A percentile compares a stretch with the other conserved stretches of the same genome.
Conservation (phyloP, 495 filamentous ascomycete species). For the Penicillium herquei region DNA sequence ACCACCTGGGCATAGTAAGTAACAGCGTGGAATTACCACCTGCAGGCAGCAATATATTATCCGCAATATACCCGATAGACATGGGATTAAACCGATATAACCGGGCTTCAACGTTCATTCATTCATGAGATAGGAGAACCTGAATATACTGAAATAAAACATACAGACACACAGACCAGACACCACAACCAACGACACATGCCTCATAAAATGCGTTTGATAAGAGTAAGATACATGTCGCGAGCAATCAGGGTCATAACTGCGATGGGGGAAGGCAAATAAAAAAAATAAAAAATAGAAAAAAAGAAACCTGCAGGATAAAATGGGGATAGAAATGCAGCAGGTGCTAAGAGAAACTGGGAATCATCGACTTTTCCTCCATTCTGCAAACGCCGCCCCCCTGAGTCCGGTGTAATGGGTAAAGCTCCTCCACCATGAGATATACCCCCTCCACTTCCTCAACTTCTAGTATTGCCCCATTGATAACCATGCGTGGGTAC, state of each 20-base stretch:
- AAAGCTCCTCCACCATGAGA: constrained; percentile 4
- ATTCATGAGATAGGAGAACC: too few relatives aligned
- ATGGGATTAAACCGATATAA: too few relatives aligned
- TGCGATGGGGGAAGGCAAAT: constrained; percentile 2
- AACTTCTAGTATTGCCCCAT: neutral
- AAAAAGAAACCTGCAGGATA: neutral
- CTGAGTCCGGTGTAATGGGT: neutral
- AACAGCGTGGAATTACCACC: too few relatives aligned
- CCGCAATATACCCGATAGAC: too few relatives aligned
- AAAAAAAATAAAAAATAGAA: constrained; percentile 4
- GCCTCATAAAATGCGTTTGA: constrained; percentile 29
- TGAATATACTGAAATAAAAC: constrained; percentile 1
- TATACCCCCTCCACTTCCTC: neutral
- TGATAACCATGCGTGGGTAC: neutral
- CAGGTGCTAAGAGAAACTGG: constrained; percentile 18
- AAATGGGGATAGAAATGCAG: constrained; percentile 13
- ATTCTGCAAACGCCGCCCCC: constrained; percentile 8
- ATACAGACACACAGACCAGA: constrained; percentile 4
- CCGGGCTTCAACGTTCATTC: too few relatives aligned
- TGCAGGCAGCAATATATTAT: too few relatives aligned
- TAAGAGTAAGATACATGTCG: constrained; percentile 31
- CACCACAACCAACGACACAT: constrained; percentile 16
- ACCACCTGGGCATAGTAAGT: too few relatives aligned
- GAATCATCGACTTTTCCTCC: constrained; percentile 18
- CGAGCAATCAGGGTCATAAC: constrained; percentile 27